Conservation (phyloP, 208 protist species). For the Leishmania braziliensis region DNA sequence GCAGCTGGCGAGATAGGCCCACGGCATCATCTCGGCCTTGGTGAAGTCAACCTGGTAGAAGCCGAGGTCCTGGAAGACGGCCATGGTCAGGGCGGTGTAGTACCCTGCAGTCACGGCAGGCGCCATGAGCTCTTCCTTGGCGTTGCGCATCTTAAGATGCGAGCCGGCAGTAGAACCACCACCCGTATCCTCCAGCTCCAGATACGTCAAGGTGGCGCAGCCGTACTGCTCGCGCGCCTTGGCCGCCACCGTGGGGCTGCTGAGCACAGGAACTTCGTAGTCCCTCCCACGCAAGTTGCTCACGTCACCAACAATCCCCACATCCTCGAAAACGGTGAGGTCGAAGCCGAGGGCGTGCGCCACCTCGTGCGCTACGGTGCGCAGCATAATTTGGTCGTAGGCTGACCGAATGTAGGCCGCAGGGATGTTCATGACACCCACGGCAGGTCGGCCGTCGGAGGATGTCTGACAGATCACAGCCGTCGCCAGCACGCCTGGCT, state of each 20-base stretch:
- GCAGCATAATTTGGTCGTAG: slow-evolving; percentile 8
- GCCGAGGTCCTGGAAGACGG: slow-evolving; percentile 75
- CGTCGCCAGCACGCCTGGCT: no score
- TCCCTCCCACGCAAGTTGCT: no score
- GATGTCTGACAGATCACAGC: no score
- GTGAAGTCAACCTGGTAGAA: slow-evolving; percentile 77
- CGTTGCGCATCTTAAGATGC: slow-evolving; percentile 87
- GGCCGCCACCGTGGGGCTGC: slow-evolving; percentile 26
- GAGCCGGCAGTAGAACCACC: no score
- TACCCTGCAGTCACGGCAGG: slow-evolving; percentile 25
- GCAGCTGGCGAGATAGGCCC: no score
- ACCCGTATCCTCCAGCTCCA: slow-evolving; percentile 76
- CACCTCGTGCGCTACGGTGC: slow-evolving; percentile 65
- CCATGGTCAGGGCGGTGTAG: slow-evolving; percentile 79
- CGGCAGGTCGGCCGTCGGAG: slow-evolving; percentile 33
- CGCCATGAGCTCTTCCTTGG: slow-evolving; percentile 88
- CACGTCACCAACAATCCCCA: no score
- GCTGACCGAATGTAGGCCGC: slow-evolving; percentile 20
- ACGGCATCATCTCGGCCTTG: slow-evolving; percentile 69
- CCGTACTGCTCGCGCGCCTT: slow-evolving; percentile 60
- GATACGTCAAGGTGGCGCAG: slow-evolving; percentile 51
- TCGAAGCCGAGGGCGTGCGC: slow-evolving; percentile 89
- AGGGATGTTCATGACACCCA: slow-evolving; percentile 51
- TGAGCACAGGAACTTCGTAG: slow-evolving; percentile 45
- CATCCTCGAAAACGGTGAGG: no score